Evolutionary conservation across 2,329 filamentous ascomycete genomes (phyloP), one percentile per base, ranked within the genome.

Genomic region (Fonsecaea monophora): DNA sequence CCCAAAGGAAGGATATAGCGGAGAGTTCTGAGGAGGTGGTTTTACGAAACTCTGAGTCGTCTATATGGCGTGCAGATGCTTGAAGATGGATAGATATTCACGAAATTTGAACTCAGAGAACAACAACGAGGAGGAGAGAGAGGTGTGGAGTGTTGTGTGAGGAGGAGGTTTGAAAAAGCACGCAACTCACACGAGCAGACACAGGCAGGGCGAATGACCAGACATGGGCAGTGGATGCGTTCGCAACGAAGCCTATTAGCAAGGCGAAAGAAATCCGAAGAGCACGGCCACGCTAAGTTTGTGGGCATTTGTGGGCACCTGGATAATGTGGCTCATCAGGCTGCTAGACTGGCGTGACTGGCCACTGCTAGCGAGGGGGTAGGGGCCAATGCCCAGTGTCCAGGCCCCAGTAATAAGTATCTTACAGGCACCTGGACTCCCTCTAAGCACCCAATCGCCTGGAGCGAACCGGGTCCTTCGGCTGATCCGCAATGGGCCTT

Each of bases 1-100:
- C 6, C n/a, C 13, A 12, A 9, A 61, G 12, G 61, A 59, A 62
- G 9, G 64, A 59, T 30, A 38, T 12, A 45, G 56, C 60, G 35
- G 64, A 53, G 30, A 54, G 45, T 10, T 53, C 53, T 10, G 62
- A 25, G n/a, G 18, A 54, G 48, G 48, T 37, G 50, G 4, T n/a
- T 25, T 40, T 54, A n/a, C 21, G n/a, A 61, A 34, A 10, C 45
- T 48, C 21, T 40, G 58, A 30, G 42, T 15, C 30, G 38, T 32
- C 13, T 10, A 61, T 10, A 21, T 8, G 15, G 32, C 9, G 21
- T 8, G 10, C 12, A 25, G 4, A 53, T 40, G 58, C 13, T n/a
- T 5, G 2, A 37, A 34, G 18, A 15, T 2, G 37, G 30, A 34
- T 38, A 53, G 30, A n/a, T 13, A 21, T 50, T 25, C 18, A 21